Base-by-base conservation (phyloP, 176 grass and related monocot genomes). In the Oryza punctata region DNA sequence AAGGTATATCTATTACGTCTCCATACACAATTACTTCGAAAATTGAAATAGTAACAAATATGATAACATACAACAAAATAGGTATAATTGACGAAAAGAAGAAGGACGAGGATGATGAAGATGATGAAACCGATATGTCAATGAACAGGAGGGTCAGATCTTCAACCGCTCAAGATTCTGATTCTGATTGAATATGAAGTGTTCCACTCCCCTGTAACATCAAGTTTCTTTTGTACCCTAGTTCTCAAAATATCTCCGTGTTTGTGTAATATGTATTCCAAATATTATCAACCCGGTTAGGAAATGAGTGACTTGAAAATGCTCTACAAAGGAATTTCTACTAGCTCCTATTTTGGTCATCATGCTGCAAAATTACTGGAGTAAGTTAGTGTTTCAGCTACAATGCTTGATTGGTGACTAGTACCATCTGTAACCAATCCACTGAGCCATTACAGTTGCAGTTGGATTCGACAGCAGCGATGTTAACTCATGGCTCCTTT, bases 41-140 rank as follows among this genome's bases (percentile, higher is more conserved):
- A 25, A 85, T 16, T 71, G 12, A 6, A 26, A 52, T 66, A 35
- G 33, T 35, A 21, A 64, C 5, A 77, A 69, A 69, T 32, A 75
- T 13, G 10, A 12, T 72, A 50, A 82, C 54, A 8, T 79, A 45
- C 1, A 30, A 13, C 50, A 79, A 14, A 86, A 9, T 84, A 98
- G 96, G 96, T 50, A 95, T 98, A 84, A 98, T 98, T 41, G 92
- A 93, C 19, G 91, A 95, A 82, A 95, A 75, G 82, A 91, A 95
- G 65, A 84, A 84, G 67, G 73, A 85, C 1, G 88, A 89, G 10
- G 88, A 87, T 0, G 90, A 89, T 1, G 88, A 78, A 37, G 85
- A 95, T 13, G 85, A 87, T 0, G 89, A 93, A 21, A 79, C 59
- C 0, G 87, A 93, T 57, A 50, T 80, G 43, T 77, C 27, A 19